Evolutionary conservation across 1,284 basidiomycete genomes (phyloP), one percentile per base, ranked within the genome.

Genomic region (Takashimella tepidaria): DNA sequence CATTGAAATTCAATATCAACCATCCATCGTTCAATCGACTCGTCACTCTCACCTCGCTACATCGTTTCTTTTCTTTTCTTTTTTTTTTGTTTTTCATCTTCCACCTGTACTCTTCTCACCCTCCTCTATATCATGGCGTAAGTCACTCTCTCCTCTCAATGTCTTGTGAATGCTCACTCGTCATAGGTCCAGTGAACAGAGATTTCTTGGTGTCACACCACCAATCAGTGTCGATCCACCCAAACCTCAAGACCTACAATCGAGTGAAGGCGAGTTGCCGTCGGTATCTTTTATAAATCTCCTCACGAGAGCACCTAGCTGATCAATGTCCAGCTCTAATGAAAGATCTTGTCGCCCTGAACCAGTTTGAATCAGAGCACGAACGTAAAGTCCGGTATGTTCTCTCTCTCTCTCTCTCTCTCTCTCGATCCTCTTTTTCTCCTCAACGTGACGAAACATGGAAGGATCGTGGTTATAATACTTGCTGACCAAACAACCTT

Each of bases 361-460:
- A 88, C 56, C 88, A 87, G 12, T 96, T 97, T 74, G 95, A 98
- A 77, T 86, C 81, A 45, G 87, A 92, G 61, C 87, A 92, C 54
- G 93, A 98, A 74, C 82, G 89, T 27, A 84, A 87, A 74, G 86
- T 84, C 58, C 86, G 95, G 93, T 93, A 70, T 78, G 87, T 76
- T 20, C 2, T 26, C 2, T 26, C n/a, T n/a, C n/a, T n/a, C n/a
- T n/a, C n/a, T n/a, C n/a, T n/a, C n/a, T n/a, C n/a, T n/a, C n/a
- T n/a, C n/a, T n/a, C n/a, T n/a, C n/a, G n/a, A n/a, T n/a, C n/a
- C n/a, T n/a, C n/a, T n/a, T n/a, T n/a, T n/a, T n/a, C n/a, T n/a
- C n/a, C n/a, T n/a, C n/a, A n/a, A n/a, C n/a, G n/a, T n/a, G n/a
- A n/a, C 2, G 11, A 11, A 3, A 16, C 19, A 23, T 11, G 42